Evolutionary conservation across 1,139 yeast genomes (phyloP), one percentile per base, ranked within the genome.

Genomic region (Eremothecium cymbalariae): DNA sequence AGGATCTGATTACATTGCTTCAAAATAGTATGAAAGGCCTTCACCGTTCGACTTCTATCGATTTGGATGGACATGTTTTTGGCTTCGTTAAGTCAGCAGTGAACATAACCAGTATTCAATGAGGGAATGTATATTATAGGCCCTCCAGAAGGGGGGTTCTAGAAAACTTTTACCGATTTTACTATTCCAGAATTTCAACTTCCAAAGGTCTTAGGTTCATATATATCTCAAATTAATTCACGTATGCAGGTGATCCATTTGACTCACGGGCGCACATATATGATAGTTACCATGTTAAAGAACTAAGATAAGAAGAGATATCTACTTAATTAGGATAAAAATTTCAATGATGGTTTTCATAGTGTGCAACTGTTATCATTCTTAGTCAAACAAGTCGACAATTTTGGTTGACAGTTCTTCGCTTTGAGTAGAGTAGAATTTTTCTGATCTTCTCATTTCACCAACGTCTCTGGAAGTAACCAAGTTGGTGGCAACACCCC

Each of bases 401-500:
- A 90, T 78, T 65, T 83, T 83, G 66, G 86, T 84, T 58, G 98
- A 98, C 86, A 90, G 83, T 74, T 90, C 98, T 62, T 80, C 93
- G 57, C 90, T 86, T 74, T 86, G 96, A 56, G 97, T 90, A 53
- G 94, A 81, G 83, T 93, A 90, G 80, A 86, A 90, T 70, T 75
- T 85, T 73, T 93, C 98, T 57, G 93, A 82, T 70, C 88, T 97
- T 72, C 95, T 83, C 81, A 93, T 77, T 72, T 82, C 82, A 60
- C 79, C 80, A 61, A 86, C 85, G 63, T 90, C 97, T 53, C 80
- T 78, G 57, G 73, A 76, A 51, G 97, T 86, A 63, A 88, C 94
- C 57, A 90, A 82, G 79, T 90, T 90, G 75, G 90, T 86, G 59
- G 98, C 97, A 62, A 88, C 95, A 80, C 98, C 98, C 79, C 90